phyloP scores from a whole-genome alignment of 306 rosid genomes.

The Calophaca sinica region DNA sequence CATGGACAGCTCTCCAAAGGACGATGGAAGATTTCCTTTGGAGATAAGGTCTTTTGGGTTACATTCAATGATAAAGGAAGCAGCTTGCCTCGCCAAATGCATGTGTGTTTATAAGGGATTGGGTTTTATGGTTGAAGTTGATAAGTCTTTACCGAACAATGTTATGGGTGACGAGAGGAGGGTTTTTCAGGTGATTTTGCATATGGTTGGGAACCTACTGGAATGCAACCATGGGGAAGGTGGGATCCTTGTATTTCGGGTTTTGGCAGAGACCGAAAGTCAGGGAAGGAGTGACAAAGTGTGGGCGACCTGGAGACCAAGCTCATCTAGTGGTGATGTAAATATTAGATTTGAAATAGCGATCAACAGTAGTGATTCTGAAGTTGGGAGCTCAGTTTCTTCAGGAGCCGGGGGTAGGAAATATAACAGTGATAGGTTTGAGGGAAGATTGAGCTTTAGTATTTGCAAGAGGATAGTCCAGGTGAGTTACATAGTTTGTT shows the following conservation, averaged over 20 bases:
- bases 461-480: slow-evolving; percentile 92
- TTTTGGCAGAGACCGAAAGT: slow-evolving; percentile 73
- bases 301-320: slow-evolving; percentile 84
- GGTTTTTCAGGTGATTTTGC: slow-evolving; percentile 97
- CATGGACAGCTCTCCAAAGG: slow-evolving; percentile 84
- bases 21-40: slow-evolving; percentile 77
- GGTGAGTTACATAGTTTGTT: slow-evolving; percentile 59
- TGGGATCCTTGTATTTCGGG: slow-evolving; percentile 68
- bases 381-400: slow-evolving; percentile 60
- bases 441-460: slow-evolving; percentile 84
- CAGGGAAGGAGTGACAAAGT: slow-evolving; percentile 91
- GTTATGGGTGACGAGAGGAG: slow-evolving; percentile 96
- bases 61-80: slow-evolving; percentile 88
- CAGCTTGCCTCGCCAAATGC: slow-evolving; percentile 94
- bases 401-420: slow-evolving; percentile 56
- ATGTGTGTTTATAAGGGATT: slow-evolving; percentile 79
- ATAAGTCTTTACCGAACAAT: slow-evolving; percentile 80
- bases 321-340: slow-evolving; percentile 81
- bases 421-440: slow-evolving; percentile 69
- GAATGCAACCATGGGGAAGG: slow-evolving; percentile 68
- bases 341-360: slow-evolving; percentile 86
- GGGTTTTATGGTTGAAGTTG: slow-evolving; percentile 78
- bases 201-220: slow-evolving; percentile 92
- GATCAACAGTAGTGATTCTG: slow-evolving; percentile 62
- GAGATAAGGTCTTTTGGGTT: slow-evolving; percentile 81